Base-by-base conservation (phyloP, 1,284 basidiomycete genomes). In the Cutaneotrichosporon spelunceum region DNA sequence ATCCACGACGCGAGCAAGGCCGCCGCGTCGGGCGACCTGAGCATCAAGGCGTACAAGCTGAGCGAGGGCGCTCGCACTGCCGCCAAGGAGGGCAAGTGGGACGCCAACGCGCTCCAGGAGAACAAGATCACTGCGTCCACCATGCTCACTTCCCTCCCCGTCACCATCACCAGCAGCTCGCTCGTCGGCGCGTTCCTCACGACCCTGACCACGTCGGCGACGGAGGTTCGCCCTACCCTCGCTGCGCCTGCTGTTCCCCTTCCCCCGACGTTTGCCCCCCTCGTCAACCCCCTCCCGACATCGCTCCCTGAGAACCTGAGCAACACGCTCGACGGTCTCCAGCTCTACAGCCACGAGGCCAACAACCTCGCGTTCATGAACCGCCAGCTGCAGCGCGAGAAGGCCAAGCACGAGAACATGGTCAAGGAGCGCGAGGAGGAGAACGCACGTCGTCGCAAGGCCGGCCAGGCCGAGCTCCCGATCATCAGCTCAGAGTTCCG, bases 311-410 rank as follows among this genome's bases (percentile, higher is more conserved):
- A 72, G 23, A 73, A 79, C 76, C 81, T 95, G 67, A 88, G 90
- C 79, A 86, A 88, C 76, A 87, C 94, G 50, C 86, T 91, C 66
- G 90, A 94, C 72, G 86, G 88, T 0, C 83, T 96, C 66, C 91
- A 94, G 76, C 85, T 83, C 63, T 91, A 93, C 82, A 87, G 87
- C 69, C 90, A 90, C 61, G 93, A 96, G 79, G 89, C 93, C 73
- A 90, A 92, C 66, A 97, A 97, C 78, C 85, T 97, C 61, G 93
- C 90, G 54, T 99, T 94, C 83, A 83, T 94, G 72, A 84, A 85
- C 53, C 88, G 95, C 62, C 93, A 97, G 78, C 93, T 97, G 71
- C 89, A 88, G 26, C 86, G 95, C 52, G 95, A 98, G 79, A 89
- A 88, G 75, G 81, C 84, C 44, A 86, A 87, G 65, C 91, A 93